phyloP scores from a whole-genome alignment of 2,329 filamentous ascomycete species.

The Alternaria triticina region DNA sequence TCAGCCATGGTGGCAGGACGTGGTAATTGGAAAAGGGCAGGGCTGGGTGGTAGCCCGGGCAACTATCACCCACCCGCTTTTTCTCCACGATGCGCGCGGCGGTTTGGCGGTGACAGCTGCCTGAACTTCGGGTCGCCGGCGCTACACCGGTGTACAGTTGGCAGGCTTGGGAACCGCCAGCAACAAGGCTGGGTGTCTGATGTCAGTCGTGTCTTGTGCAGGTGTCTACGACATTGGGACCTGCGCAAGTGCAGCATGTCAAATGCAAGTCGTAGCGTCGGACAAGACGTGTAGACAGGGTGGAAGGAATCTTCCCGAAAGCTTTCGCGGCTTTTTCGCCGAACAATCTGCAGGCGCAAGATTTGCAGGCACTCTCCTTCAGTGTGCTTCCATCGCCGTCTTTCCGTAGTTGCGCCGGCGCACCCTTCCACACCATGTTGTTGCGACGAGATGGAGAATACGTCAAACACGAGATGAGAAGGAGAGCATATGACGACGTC shows the following conservation, averaged over 20 bases:
- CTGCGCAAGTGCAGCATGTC: background rate
- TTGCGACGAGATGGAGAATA: background rate
- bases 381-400: background rate
- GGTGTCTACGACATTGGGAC: background rate
- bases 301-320: background rate
- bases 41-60: background rate
- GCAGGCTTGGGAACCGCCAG: background rate
- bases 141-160: background rate
- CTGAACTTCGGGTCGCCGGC: background rate
- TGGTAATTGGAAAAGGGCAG: background rate
- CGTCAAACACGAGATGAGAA: background rate
- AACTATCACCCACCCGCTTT: constrained; percentile 1
- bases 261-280: background rate
- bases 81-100: constrained; percentile 2
- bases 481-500: constrained; percentile 1
- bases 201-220: background rate
- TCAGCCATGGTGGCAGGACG: constrained; percentile 1
- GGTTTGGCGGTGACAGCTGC: background rate
- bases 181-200: background rate
- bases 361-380: background rate
- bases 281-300: background rate
- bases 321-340: background rate
- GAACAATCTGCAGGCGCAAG: background rate
- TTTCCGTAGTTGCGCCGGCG: background rate
- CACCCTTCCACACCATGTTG: background rate